phyloP scores from a whole-genome alignment of 768 basidiomycete genomes.

The Pulveroboletus sp. region DNA sequence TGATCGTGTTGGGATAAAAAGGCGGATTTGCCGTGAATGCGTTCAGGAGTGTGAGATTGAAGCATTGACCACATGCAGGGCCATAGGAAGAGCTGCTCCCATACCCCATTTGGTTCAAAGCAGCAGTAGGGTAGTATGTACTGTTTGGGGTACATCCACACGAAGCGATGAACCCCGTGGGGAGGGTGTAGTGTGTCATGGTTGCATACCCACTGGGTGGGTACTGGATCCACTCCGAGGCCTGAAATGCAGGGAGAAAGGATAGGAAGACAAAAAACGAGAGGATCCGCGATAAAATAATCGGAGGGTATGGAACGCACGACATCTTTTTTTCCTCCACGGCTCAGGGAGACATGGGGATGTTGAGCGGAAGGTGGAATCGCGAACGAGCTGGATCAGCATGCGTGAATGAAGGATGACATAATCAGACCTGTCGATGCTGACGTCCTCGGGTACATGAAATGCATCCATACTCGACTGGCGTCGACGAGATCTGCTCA shows the following conservation, averaged over 20 bases:
- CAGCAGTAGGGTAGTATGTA: conserved; percentile 71
- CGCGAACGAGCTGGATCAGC: not conserved
- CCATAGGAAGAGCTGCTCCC: conserved; percentile 72
- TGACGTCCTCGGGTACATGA: too few species aligned
- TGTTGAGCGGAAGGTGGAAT: not conserved
- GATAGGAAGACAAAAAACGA: conserved; percentile 22
- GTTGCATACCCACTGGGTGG: conserved; percentile 60
- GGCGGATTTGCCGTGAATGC: conserved; percentile 63
- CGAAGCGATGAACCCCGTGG: conserved; percentile 47
- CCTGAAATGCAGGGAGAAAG: conserved; percentile 20
- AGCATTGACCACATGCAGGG: conserved; percentile 73
- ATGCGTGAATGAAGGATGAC: not conserved
- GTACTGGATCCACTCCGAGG: conserved; percentile 59
- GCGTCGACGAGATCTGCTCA: too few species aligned
- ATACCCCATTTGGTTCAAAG: conserved; percentile 74
- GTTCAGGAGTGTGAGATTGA: conserved; percentile 69
- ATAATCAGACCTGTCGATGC: not conserved
- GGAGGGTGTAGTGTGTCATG: conserved; percentile 69
- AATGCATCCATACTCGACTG: too few species aligned
- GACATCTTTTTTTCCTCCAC: conserved; percentile 14
- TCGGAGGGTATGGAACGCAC: not conserved
- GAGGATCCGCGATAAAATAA: conserved; percentile 13
- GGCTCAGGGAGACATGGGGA: conserved; percentile 13
- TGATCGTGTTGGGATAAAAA: conserved; percentile 57
- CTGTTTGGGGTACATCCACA: conserved; percentile 73